Base-by-base conservation (phyloP, 2,329 filamentous ascomycete species). In the Arthrobotrys entomopaga region DNA sequence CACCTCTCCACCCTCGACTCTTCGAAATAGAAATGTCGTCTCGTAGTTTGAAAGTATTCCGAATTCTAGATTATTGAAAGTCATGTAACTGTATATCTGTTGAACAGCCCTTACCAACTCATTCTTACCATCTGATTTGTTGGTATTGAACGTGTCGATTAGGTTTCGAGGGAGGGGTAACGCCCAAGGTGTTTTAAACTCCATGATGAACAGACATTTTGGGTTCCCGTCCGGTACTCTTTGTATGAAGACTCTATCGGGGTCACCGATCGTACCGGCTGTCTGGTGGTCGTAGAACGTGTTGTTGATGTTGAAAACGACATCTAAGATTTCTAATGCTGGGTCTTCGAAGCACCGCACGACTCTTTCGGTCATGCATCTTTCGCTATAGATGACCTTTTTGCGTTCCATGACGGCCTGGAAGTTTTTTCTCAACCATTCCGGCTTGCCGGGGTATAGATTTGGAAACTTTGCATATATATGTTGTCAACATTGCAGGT, bases 41-140 rank as follows among this genome's bases (percentile, higher is more conserved):
- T 59, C 34, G 20, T 67, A 67, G 3, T 58, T 67, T 22, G 43
- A 67, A 2, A 67, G 16, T 16, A 16, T 29, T 11, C 64, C 54
- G 13, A 67, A 53, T n/a, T 38, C n/a, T n/a, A 67, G 15, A 22
- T 53, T 60, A 11, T 60, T 67, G 13, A 46, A 67, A 10, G 43
- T 46, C 64, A 67, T 67, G 7, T 67, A 60, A 7, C 64, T 46
- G 19, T 67, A 67, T 4, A 67, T 0, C 16, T 67, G 54, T 11
- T 43, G 43, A 16, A 67, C 15, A 3, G 54, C 64, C 42, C 60
- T 67, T 0, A 22, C 20, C 6, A 60, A 3, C 20, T 20, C 1
- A 13, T 46, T 7, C 10, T 54, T 60, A 29, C 11, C 40, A 29
- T 63, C 26, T 38, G 29, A 13, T 15, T 20, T 15, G 26, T 58